Percentiles rank a stretch among this genome's conserved stretches.
Evolutionary conservation across 139 green algal species (phyloP).

Genomic region (Chlamydomonas asymmetrica): DNA sequence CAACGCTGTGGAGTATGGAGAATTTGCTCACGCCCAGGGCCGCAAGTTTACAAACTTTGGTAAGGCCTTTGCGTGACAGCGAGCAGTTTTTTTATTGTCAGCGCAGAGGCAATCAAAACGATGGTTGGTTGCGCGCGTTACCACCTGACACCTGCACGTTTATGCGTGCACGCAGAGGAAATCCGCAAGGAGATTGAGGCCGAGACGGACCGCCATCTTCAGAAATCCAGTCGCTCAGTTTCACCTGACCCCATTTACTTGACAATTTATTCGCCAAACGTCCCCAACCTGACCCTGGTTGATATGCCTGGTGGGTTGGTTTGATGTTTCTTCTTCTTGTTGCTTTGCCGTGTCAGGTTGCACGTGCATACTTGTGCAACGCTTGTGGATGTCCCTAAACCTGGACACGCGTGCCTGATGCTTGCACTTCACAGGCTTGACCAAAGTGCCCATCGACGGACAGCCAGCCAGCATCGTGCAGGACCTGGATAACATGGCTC

Average conservation of each 20-base stretch:
- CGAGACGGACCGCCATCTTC: slow-evolving; percentile 85
- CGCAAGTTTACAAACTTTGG: slow-evolving; percentile 85
- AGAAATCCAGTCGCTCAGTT: slow-evolving; percentile 71
- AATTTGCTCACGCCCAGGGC: slow-evolving; percentile 84
- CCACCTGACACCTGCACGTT: not conserved
- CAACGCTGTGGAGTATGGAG: slow-evolving; percentile 81
- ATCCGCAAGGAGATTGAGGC: slow-evolving; percentile 91
- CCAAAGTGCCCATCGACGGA: slow-evolving; percentile 96
- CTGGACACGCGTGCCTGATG: not conserved
- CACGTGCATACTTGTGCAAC: not conserved
- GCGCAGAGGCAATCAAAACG: not conserved
- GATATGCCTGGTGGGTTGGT: slow-evolving; percentile 88
- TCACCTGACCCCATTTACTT: slow-evolving; percentile 94
- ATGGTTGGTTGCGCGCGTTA: not conserved
- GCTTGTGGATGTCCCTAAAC: not conserved
- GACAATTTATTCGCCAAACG: slow-evolving; percentile 84
- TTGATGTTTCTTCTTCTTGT: too few species aligned
- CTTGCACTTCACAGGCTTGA: slow-evolving; percentile 69
- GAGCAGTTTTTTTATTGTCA: not conserved
- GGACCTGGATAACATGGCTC: slow-evolving; percentile 95
- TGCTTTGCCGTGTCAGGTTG: too few species aligned
- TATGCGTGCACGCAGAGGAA: slow-evolving; percentile 53
- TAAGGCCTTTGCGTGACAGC: slow-evolving; percentile 36
- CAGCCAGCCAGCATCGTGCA: slow-evolving; percentile 91
- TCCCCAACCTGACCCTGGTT: slow-evolving; percentile 93